phyloP scores from a whole-genome alignment of 1,284 basidiomycete genomes.

The Papiliotrema nemorosa region DNA sequence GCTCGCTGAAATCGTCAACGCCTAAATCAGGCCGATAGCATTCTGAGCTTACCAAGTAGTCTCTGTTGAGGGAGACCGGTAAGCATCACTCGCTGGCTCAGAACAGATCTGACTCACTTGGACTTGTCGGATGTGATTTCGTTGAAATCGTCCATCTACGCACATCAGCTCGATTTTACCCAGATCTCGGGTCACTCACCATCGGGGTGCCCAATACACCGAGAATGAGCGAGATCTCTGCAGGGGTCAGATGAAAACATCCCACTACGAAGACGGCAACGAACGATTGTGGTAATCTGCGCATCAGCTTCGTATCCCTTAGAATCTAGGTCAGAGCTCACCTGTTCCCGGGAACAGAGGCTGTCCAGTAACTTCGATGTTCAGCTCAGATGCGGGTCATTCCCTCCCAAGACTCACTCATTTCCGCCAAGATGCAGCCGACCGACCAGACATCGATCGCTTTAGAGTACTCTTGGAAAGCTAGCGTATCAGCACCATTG shows the following conservation, averaged over 20 bases:
- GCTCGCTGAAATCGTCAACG: slow-evolving; percentile 65
- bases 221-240: slow-evolving; percentile 57
- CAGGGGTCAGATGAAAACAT: slow-evolving; percentile 3
- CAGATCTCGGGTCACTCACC: slow-evolving; percentile 17
- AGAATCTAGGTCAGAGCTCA: slow-evolving; percentile 58
- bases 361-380: slow-evolving; percentile 62
- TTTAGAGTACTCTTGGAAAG: slow-evolving; percentile 88
- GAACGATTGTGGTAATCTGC: slow-evolving; percentile 44
- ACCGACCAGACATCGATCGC: slow-evolving; percentile 93
- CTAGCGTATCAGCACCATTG: slow-evolving; percentile 31
- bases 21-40: too few species aligned
- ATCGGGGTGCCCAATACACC: slow-evolving; percentile 59
- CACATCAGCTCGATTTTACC: slow-evolving; percentile 4
- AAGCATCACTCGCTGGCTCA: too few species aligned
- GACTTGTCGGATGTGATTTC: slow-evolving; percentile 73
- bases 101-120: slow-evolving; percentile 49
- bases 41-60: slow-evolving; percentile 62
- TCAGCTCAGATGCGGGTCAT: too few species aligned
- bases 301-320: not conserved
- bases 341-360: slow-evolving; percentile 84
- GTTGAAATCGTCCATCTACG: slow-evolving; percentile 58
- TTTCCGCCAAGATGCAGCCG: slow-evolving; percentile 89
- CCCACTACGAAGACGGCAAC: slow-evolving; percentile 6
- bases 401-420: too few species aligned
- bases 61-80: too few species aligned